Evolutionary conservation across 345 rosid genomes (phyloP), one percentile per base, ranked within the genome.

Genomic region (Trapa bicornis): DNA sequence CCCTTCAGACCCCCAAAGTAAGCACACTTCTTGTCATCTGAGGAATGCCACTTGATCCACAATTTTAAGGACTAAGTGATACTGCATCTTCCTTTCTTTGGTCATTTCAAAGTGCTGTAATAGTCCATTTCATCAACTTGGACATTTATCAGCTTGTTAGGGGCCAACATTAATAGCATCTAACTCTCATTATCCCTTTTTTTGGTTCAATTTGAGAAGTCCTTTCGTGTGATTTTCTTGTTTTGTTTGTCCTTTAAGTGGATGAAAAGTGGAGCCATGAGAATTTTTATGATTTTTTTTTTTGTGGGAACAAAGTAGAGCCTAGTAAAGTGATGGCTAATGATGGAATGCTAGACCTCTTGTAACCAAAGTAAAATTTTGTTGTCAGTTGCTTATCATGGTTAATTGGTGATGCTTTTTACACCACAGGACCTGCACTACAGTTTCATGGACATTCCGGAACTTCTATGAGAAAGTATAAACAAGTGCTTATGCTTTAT

Each of bases 1-100:
- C 84, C 92, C 47, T 87, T 87, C 78, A 81, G 80, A 68, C 89
- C 92, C 16, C 89, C 92, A 29, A 87, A 87, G 92, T 87, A 77
- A 87, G 86, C 50, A 52, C 11, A 47, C 16, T 37, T 67, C 60
- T 38, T 29, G 37, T 14, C 15, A 58, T 58, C 29, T 58, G 62
- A 58, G 2, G 22, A 56, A 22, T 56, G 35, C 35, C 61, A 15
- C 2, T 56, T 56, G 6, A 56, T 56, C 61, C 22, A 2, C 1
- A 32, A 8, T 58, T 35, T 33, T 0, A 22, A 13, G 14, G 37
- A 29, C 33, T 33, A 35, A 33, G 33, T 29, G 11, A 8, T 32
- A 58, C 37, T n/a, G 38, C 10, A 8, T 32, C 37, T 50, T 50
- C 56, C 6, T 50, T 4, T 47, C 6, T 47, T 50, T 50, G 22